Conservation (phyloP, 129 eudicot species). For the Escallonia rubra region DNA sequence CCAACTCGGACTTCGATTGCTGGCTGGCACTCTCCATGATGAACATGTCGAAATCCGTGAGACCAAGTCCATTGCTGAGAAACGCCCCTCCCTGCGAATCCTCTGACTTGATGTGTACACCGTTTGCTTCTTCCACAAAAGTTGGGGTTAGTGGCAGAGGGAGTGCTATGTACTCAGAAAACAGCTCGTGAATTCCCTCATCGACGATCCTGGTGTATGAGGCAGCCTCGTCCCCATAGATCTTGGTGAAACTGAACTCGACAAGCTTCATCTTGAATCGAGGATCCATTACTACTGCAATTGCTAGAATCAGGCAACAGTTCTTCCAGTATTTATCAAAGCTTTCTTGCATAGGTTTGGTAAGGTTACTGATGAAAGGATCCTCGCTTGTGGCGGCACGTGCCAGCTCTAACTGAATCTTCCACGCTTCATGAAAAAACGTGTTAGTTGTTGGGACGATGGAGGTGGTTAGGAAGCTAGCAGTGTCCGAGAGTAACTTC, state of each 20-base stretch:
- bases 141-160: slow-evolving; percentile 46
- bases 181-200: slow-evolving; percentile 89
- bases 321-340: slow-evolving; percentile 79
- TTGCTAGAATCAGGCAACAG: slow-evolving; percentile 61
- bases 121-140: slow-evolving; percentile 40
- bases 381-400: slow-evolving; percentile 72
- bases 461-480: slow-evolving; percentile 50
- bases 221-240: slow-evolving; percentile 67
- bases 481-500: slow-evolving; percentile 62
- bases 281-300: slow-evolving; percentile 97
- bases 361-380: slow-evolving; percentile 33
- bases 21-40: slow-evolving; percentile 71
- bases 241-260: slow-evolving; percentile 80
- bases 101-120: slow-evolving; percentile 28
- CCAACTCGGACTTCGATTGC: slow-evolving; percentile 59
- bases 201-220: slow-evolving; percentile 53
- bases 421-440: slow-evolving; percentile 97
- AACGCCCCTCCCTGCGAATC: slow-evolving; percentile 26
- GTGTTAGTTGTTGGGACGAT: slow-evolving; percentile 59
- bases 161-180: slow-evolving; percentile 51
- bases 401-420: slow-evolving; percentile 79
- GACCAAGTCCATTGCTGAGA: slow-evolving; percentile 57
- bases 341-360: slow-evolving; percentile 61
- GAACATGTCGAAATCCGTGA: slow-evolving; percentile 70
- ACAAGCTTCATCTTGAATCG: slow-evolving; percentile 93